Evolutionary conservation across 192 early-diverging fungal genomes (phyloP), one percentile per base, ranked within the genome.

Genomic region (Coemansia sp.): DNA sequence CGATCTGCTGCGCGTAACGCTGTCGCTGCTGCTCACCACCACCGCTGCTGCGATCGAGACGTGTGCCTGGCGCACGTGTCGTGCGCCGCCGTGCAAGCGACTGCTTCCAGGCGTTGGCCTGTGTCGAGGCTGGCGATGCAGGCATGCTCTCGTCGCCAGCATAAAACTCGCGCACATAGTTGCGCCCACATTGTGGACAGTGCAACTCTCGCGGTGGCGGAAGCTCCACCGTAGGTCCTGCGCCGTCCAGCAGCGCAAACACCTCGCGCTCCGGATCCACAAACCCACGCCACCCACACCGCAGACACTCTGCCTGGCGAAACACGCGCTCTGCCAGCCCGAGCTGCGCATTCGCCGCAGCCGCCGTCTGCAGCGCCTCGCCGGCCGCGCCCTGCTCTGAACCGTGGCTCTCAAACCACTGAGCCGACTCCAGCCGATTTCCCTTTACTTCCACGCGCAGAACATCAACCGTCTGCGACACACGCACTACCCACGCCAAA

Each of bases 101-200:
- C 61, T 60, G 60, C 39, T 54, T 57, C 65, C 61, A 71, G 1
- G 51, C 57, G 19, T 53, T 53, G n/a, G 46, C 56, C 19, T 51
- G 60, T 3, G 50, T 30, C 1, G 32, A 42, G 11, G 60, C 55
- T 31, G 14, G 39, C 33, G 59, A 17, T 6, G 51, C 30, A 25
- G 20, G 9, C 4, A 42, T 53, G 2, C 30, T 31, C 6, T 74
- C 75, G 31, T 78, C 75, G n/a, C 52, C 61, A 2, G 65, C 74
- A 57, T 80, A 84, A 33, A 71, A 80, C 56, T 84, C 83, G 39
- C 74, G 77, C 71, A 84, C 20, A 54, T 76, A 84, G 24, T 64
- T 63, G 42, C 83, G 65, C 31, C 58, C 36, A 27, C 83, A 84
- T 25, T 67, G 24, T 9, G 75, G 74, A 24, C 83, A 84, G 31